A percentile compares a stretch with the other conserved stretches of the same genome.
Evolutionary conservation across 345 rosid species (phyloP).

Genomic region (Gossypium turneri): DNA sequence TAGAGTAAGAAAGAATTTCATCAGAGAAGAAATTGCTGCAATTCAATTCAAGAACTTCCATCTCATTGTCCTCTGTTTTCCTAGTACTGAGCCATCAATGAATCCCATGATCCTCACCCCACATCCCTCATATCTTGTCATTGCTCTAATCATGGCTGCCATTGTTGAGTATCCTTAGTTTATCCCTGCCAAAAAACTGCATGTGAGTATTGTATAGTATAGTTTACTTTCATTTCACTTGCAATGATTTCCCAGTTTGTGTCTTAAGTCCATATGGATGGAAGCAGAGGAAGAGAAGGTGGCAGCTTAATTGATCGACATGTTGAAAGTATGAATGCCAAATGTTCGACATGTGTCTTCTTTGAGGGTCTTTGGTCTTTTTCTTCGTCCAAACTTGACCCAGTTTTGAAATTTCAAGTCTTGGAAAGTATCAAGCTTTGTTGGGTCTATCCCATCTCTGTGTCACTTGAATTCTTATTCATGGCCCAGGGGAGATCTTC

Average conservation of each 20-base stretch:
- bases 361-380: neutral
- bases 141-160: neutral
- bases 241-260: neutral
- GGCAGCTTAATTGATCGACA: neutral
- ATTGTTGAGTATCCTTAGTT: neutral
- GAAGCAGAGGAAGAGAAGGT: neutral
- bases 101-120: no score
- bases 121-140: no score
- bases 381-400: no score
- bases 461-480: neutral
- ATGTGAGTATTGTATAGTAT: neutral
- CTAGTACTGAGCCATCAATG: no score
- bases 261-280: neutral
- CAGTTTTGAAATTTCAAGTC: no score
- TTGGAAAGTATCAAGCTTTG: neutral
- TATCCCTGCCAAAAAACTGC: neutral
- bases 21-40: no score
- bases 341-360: neutral
- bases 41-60: no score
- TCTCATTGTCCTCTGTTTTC: no score
- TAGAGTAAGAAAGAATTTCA: no score
- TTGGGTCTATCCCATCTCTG: neutral
- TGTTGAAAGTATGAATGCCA: neutral
- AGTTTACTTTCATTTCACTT: neutral
- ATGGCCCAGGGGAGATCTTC: neutral